Evolutionary conservation across 1,284 basidiomycete genomes (phyloP).

Genomic region (Pholiota adiposa): DNA sequence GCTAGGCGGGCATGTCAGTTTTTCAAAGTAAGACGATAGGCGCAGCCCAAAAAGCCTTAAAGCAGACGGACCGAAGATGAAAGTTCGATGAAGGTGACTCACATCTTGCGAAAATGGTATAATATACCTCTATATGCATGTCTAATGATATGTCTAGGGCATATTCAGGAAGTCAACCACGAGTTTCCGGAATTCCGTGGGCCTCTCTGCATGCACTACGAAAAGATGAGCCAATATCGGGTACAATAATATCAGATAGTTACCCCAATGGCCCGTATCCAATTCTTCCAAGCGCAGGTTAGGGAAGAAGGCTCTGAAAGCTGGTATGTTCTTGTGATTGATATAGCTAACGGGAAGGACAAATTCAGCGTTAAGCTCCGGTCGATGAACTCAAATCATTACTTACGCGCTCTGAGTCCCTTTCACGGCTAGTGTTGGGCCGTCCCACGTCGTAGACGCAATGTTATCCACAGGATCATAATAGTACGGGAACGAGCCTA

Average conservation of each 20-base stretch:
- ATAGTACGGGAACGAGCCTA: slow-evolving; percentile 79
- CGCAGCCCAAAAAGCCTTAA: too few species aligned
- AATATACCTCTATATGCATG: neutral
- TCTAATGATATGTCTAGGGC: neutral
- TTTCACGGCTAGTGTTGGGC: slow-evolving; percentile 77
- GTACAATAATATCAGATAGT: neutral
- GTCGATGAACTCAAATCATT: neutral
- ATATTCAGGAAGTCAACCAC: slow-evolving; percentile 24
- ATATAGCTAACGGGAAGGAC: slow-evolving; percentile 24
- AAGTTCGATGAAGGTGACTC: neutral
- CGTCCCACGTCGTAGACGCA: slow-evolving; percentile 49
- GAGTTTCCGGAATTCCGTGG: slow-evolving; percentile 26
- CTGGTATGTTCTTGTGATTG: slow-evolving; percentile 26
- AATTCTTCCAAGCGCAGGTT: slow-evolving; percentile 24
- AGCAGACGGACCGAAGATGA: too few species aligned
- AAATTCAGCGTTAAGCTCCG: neutral
- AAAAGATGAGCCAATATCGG: neutral
- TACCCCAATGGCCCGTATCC: slow-evolving; percentile 34
- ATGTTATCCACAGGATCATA: slow-evolving; percentile 16
- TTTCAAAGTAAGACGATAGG: neutral
- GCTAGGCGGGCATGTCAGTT: slow-evolving; percentile 65
- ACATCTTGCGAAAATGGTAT: neutral
- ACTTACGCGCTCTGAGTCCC: slow-evolving; percentile 76
- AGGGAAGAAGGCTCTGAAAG: slow-evolving; percentile 29
- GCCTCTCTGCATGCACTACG: slow-evolving; percentile 32